These are phyloP conservation scores for Aspergillus hortae DNA, from an alignment of 2,329 filamentous ascomycete species.

Conservation along the genomic window DNA sequence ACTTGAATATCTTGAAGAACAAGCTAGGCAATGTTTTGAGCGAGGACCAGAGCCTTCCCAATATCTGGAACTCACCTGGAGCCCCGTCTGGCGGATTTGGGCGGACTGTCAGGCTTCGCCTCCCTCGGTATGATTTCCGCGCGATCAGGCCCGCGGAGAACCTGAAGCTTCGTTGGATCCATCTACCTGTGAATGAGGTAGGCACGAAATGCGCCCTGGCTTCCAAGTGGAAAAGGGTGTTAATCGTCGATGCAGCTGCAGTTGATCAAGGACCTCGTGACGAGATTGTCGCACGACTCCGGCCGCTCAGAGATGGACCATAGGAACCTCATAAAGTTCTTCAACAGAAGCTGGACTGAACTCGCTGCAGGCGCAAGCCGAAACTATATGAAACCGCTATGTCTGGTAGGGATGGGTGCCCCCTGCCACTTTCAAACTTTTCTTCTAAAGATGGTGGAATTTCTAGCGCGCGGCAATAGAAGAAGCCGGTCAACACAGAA, in stretches of 20 bases:
- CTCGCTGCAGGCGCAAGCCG: constrained; percentile 9
- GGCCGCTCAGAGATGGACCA: constrained; percentile 4
- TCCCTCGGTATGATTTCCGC: not conserved
- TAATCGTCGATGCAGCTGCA: too few species aligned
- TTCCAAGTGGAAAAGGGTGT: too few species aligned
- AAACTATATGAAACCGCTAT: constrained; percentile 14
- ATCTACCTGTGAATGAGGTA: constrained; percentile 3
- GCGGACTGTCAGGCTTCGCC: not conserved
- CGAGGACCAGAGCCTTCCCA: not conserved
- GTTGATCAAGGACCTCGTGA: constrained; percentile 1
- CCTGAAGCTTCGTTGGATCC: constrained; percentile 7
- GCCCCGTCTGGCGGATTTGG: too few species aligned
- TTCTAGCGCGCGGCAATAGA: not conserved
- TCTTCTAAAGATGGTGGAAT: too few species aligned
- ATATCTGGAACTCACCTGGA: not conserved
- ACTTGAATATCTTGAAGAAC: not conserved
- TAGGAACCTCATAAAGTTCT: constrained; percentile 2
- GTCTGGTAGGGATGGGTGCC: constrained; percentile 1
- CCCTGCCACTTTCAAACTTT: not conserved
- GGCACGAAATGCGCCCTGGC: not conserved
- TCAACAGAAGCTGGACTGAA: constrained; percentile 5
- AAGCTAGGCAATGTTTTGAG: not conserved
- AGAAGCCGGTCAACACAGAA: not conserved
- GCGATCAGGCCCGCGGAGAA: not conserved
- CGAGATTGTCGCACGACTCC: not conserved